Base-by-base conservation (phyloP, 257 asterid species). In the Solanum clarkiae region DNA sequence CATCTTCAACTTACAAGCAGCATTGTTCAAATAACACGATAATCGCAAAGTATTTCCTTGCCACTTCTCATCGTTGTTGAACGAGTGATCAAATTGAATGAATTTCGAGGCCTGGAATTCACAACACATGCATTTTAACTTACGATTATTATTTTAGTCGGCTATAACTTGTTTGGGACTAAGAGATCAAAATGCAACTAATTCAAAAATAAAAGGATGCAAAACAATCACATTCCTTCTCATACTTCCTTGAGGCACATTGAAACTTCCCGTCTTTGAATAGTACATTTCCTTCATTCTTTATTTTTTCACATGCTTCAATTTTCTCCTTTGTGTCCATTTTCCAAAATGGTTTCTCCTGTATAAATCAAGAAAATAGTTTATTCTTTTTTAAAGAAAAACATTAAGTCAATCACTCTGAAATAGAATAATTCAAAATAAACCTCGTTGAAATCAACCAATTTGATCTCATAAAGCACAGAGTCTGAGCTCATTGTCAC, bases 281-380 rank as follows among this genome's bases (percentile, higher is more conserved):
- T 83, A 90, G 87, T 22, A 54, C 56, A 80, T 90, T 93, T 49
- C 96, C 96, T 5, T 90, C 94, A 7, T 40, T 74, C 87, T 93
- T 93, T 51, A 83, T 88, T 68, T 84, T 80, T 70, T 85, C 89
- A 72, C 90, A 90, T 22, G 86, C 87, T 51, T 86, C 84, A 81
- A 91, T 18, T 83, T 91, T 90, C 86, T 93, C 96, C 69, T 62
- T 80, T 40, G 87, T 81, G 51, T 88, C 90, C 96, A 93, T 93
- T 87, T 93, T 90, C 96, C 96, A 93, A 55, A 90, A 91, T 87
- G 93, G 93, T 63, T 88, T 93, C 60, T 90, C 94, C 96, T 92
- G 84, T 83, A 86, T 77, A 5, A 51, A 77, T 77, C 22, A 77
- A 15, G 42, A 15, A 49, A 77, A n/a, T 24, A 22, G 13, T 47